Evolutionary conservation across 2,329 filamentous ascomycete species (phyloP).

Genomic region (Claviceps humidiphila): DNA sequence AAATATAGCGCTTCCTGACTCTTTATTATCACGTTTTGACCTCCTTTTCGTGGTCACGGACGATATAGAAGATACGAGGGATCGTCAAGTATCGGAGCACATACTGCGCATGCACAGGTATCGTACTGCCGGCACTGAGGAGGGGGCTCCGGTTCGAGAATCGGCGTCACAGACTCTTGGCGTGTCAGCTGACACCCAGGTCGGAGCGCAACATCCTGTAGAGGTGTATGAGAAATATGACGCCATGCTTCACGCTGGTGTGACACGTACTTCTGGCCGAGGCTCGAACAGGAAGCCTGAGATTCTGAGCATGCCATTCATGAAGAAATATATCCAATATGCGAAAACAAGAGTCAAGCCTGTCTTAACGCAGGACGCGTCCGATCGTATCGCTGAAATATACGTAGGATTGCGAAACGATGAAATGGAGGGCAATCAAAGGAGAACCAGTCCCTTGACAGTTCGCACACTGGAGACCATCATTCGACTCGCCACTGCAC

Average conservation of each 20-base stretch:
- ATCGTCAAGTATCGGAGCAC: conserved; percentile 87
- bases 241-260: conserved; percentile 85
- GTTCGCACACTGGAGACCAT: conserved; percentile 94
- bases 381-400: conserved; percentile 78
- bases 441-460: conserved; percentile 87
- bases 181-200: conserved; percentile 70
- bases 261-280: conserved; percentile 61
- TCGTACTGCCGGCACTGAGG: conserved; percentile 81
- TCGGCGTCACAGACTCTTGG: conserved; percentile 72
- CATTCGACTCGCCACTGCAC: conserved; percentile 93
- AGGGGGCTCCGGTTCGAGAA: conserved; percentile 88
- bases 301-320: conserved; percentile 89
- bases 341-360: conserved; percentile 87
- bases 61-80: conserved; percentile 88
- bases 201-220: conserved; percentile 59
- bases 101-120: conserved; percentile 96
- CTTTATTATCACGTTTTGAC: conserved; percentile 95
- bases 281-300: conserved; percentile 67
- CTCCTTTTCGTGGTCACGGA: conserved; percentile 94
- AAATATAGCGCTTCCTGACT: conserved; percentile 95
- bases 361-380: conserved; percentile 76
- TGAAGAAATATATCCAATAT: conserved; percentile 99
- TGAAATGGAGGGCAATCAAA: conserved; percentile 86
- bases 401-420: conserved; percentile 93
- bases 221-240: conserved; percentile 96